Evolutionary conservation across 108 stramenopile species (phyloP).

Genomic region (Fragilariopsis cylindrus): DNA sequence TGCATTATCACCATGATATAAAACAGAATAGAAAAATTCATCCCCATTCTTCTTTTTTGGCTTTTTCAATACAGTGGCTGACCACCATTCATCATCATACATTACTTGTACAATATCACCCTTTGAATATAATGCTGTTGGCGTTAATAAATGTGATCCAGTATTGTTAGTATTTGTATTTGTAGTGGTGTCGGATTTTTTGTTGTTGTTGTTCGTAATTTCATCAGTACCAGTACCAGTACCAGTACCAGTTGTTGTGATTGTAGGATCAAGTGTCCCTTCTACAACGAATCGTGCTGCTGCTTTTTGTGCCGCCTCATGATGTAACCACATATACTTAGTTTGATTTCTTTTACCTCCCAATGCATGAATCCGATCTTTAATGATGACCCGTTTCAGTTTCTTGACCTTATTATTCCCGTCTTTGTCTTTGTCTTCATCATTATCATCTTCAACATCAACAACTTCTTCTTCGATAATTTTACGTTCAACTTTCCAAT

Average conservation of each 20-base stretch:
- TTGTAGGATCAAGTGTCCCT: slow-evolving; percentile 20
- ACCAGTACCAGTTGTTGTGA: slow-evolving; percentile 35
- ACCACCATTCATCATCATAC: slow-evolving; percentile 77
- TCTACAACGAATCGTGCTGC: slow-evolving; percentile 34
- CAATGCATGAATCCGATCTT: slow-evolving; percentile 52
- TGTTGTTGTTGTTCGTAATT: neutral
- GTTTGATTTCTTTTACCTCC: slow-evolving; percentile 34
- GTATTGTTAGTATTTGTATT: neutral
- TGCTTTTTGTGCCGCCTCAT: slow-evolving; percentile 50
- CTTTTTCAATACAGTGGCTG: slow-evolving; percentile 59
- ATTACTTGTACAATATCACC: slow-evolving; percentile 74
- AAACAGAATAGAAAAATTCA: slow-evolving; percentile 56
- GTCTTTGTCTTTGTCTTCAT: neutral
- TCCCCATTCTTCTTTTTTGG: slow-evolving; percentile 64
- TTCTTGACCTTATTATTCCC: too few relatives aligned
- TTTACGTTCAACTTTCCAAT: slow-evolving; percentile 75
- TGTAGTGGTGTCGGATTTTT: too few relatives aligned
- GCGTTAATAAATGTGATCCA: slow-evolving; percentile 58
- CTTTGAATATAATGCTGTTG: slow-evolving; percentile 60
- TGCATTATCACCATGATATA: slow-evolving; percentile 64
- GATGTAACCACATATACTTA: slow-evolving; percentile 48
- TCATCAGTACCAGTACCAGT: neutral
- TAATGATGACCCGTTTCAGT: slow-evolving; percentile 23
- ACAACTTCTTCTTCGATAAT: slow-evolving; percentile 23
- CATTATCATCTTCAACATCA: slow-evolving; percentile 9